Conservation (phyloP, 805 yeast genomes). For the Candida andamanensis region DNA sequence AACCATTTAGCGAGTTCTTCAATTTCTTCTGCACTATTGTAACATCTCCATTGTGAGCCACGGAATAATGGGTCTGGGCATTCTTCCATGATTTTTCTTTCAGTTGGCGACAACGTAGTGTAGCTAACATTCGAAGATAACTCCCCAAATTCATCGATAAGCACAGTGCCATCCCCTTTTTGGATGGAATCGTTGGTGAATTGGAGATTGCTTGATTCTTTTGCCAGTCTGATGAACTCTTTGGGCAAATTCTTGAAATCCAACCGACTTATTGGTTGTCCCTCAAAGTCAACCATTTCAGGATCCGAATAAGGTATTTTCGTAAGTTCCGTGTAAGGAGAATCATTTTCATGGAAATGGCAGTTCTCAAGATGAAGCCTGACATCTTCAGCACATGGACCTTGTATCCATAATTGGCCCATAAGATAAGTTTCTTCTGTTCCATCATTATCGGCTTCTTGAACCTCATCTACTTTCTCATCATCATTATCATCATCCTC, state of each 20-base stretch:
- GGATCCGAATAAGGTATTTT: slow-evolving; percentile 36
- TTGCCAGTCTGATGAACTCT: slow-evolving; percentile 19
- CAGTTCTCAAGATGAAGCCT: slow-evolving; percentile 16
- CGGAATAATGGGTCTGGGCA: slow-evolving; percentile 49
- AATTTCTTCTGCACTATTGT: slow-evolving; percentile 58
- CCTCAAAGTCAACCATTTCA: slow-evolving; percentile 24
- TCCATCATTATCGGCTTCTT: slow-evolving; percentile 43
- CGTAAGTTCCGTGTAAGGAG: too few relatives aligned
- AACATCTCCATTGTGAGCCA: slow-evolving; percentile 62
- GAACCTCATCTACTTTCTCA: slow-evolving; percentile 17
- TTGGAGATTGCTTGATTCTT: slow-evolving; percentile 22
- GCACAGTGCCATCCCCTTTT: neutral
- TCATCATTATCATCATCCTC: slow-evolving; percentile 36
- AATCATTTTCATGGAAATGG: too few relatives aligned
- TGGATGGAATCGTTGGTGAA: slow-evolving; percentile 20
- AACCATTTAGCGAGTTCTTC: slow-evolving; percentile 58
- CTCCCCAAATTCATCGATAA: slow-evolving; percentile 18
- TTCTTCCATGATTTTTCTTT: slow-evolving; percentile 68
- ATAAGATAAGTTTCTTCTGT: slow-evolving; percentile 58
- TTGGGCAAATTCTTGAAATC: slow-evolving; percentile 20
- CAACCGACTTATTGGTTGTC: slow-evolving; percentile 14
- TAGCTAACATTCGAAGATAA: slow-evolving; percentile 7
- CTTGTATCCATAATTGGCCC: slow-evolving; percentile 90
- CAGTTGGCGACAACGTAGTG: slow-evolving; percentile 26
- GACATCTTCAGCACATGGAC: slow-evolving; percentile 58